Percentiles rank a stretch among this genome's conserved stretches.
Evolutionary conservation across 139 green algal species (phyloP).

Genomic region (Micractinium sp.): DNA sequence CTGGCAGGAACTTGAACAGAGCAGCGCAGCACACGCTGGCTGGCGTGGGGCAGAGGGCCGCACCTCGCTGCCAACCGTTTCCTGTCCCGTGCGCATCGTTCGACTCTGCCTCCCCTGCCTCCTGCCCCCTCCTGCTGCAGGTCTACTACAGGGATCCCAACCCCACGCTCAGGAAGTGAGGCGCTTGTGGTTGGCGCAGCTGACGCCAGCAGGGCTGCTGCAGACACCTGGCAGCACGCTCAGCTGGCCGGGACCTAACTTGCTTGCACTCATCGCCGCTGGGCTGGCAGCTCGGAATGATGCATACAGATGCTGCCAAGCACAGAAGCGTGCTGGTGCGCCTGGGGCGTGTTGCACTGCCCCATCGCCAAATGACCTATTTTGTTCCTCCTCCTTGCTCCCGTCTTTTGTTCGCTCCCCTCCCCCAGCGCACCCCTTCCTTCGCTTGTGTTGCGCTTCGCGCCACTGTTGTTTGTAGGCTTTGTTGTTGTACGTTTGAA

Average conservation of each 20-base stretch:
- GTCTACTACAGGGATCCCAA: constrained; percentile 27
- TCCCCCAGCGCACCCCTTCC: background rate
- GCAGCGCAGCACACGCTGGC: no score
- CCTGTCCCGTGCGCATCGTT: background rate
- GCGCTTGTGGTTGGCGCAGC: background rate
- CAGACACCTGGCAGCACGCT: background rate
- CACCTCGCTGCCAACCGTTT: background rate
- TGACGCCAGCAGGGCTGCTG: background rate
- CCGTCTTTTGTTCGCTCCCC: background rate
- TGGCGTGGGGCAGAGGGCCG: no score
- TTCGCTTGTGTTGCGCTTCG: no score
- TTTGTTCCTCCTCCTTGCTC: background rate
- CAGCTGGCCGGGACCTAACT: background rate
- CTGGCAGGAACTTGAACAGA: no score
- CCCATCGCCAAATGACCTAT: background rate
- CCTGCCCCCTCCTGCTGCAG: background rate
- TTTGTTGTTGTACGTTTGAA: background rate
- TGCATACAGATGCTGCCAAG: background rate
- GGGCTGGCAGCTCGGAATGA: background rate
- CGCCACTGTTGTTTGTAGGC: background rate
- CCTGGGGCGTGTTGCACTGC: background rate
- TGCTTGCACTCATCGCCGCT: background rate
- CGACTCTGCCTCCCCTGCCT: no score
- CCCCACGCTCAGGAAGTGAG: constrained; percentile 10
- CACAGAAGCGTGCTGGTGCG: background rate